These are phyloP conservation scores for Waltiozyma sp. DNA, from an alignment of 1,139 yeast genomes.

Conservation along the genomic window DNA sequence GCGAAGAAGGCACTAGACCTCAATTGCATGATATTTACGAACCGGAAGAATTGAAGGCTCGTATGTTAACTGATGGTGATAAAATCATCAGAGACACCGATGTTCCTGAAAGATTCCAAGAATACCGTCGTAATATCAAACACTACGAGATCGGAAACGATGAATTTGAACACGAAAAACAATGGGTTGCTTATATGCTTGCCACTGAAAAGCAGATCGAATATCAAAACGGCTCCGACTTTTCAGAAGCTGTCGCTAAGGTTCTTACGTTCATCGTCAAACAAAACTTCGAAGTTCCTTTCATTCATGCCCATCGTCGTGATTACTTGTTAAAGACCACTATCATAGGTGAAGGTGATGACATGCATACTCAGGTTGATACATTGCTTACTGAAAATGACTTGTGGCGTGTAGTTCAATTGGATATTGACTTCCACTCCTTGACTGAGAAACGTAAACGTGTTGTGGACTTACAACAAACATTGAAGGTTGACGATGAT, in stretches of 20 bases:
- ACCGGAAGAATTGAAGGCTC: conserved; percentile 82
- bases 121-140: conserved; percentile 50
- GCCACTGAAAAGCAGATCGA: conserved; percentile 37
- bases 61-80: conserved; percentile 88
- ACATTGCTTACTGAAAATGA: conserved; percentile 69
- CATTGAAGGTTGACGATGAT: conserved; percentile 46
- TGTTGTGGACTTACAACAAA: conserved; percentile 45
- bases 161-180: conserved; percentile 62
- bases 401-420: conserved; percentile 79
- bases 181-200: conserved; percentile 62
- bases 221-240: conserved; percentile 32
- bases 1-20: conserved; percentile 36
- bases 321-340: conserved; percentile 62
- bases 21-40: conserved; percentile 86
- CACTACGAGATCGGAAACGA: conserved; percentile 57
- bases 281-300: conserved; percentile 87
- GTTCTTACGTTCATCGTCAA: conserved; percentile 71
- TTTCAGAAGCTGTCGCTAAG: conserved; percentile 59
- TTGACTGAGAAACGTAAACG: conserved; percentile 65
- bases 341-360: conserved; percentile 37
- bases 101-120: conserved; percentile 87
- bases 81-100: conserved; percentile 79
- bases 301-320: conserved; percentile 90
- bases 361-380: conserved; percentile 41
- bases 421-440: conserved; percentile 86